These are phyloP conservation scores for Hericium alpestre DNA, from an alignment of 768 basidiomycete genomes.

Conservation along the genomic window DNA sequence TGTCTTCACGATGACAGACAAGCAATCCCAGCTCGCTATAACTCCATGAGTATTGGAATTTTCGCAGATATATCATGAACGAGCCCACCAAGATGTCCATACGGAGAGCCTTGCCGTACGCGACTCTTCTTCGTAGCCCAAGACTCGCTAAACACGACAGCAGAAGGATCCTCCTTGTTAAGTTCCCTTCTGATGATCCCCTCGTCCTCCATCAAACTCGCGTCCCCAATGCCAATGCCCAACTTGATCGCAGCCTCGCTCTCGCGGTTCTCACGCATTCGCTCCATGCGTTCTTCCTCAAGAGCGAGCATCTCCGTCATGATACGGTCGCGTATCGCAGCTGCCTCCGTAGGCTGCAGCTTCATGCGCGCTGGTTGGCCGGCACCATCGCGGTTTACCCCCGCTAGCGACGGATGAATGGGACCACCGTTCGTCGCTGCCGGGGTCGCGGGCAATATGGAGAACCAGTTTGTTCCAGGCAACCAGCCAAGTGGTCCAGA, in stretches of 20 bases:
- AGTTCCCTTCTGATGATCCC: constrained; percentile 86
- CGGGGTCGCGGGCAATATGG: constrained; percentile 5
- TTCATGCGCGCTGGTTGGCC: constrained; percentile 41
- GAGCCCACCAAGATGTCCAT: constrained; percentile 78
- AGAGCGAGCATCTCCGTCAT: constrained; percentile 98
- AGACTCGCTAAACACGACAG: constrained; percentile 89
- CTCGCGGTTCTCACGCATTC: constrained; percentile 69
- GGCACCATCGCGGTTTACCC: constrained; percentile 12
- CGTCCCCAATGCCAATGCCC: constrained; percentile 4
- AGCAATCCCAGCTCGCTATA: constrained; percentile 73
- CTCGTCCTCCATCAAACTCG: constrained; percentile 59
- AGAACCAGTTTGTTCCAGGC: constrained; percentile 18
- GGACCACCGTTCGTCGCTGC: constrained; percentile 12
- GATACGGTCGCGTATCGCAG: constrained; percentile 86
- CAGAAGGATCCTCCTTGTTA: constrained; percentile 92
- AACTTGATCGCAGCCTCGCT: constrained; percentile 56
- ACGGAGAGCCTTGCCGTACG: constrained; percentile 87
- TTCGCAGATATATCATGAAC: neutral
- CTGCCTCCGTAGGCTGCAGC: constrained; percentile 73
- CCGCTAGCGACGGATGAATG: constrained; percentile 23
- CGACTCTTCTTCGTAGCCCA: constrained; percentile 93
- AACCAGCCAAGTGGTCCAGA: constrained; percentile 20
- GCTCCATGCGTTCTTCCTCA: constrained; percentile 92
- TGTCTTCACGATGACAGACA: constrained; percentile 97
- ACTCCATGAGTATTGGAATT: neutral